Evolutionary conservation across 2,329 filamentous ascomycete genomes (phyloP).

Genomic region (Cryphonectria nitschkei): DNA sequence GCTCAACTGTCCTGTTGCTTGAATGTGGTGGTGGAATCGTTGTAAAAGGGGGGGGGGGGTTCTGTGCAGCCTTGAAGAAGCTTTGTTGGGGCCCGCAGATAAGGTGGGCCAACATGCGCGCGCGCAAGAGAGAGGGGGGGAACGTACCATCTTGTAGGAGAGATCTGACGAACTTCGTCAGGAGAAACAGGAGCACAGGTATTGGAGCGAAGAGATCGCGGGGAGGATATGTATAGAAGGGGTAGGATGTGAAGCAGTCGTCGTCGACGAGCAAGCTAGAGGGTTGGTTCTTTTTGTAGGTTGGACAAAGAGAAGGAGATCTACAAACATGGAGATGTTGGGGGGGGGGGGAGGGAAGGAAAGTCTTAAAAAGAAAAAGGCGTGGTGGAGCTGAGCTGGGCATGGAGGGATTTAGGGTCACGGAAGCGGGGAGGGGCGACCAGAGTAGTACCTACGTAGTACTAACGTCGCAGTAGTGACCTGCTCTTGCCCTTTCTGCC

Average conservation of each 20-base stretch:
- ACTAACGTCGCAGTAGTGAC: background rate
- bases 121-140: too few species aligned
- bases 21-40: background rate
- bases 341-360: background rate
- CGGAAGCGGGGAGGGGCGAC: conserved; percentile 6
- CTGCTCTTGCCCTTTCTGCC: background rate
- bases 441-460: background rate
- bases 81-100: background rate
- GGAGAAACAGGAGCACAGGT: background rate
- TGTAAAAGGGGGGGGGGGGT: background rate
- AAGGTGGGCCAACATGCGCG: background rate
- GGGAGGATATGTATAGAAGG: too few species aligned
- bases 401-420: conserved; percentile 12
- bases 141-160: conserved; percentile 14
- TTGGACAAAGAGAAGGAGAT: background rate
- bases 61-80: background rate
- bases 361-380: background rate
- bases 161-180: background rate
- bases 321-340: background rate
- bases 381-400: conserved; percentile 4
- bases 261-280: background rate
- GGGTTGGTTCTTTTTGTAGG: background rate
- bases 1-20: background rate
- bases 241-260: background rate
- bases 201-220: background rate